Evolutionary conservation across 495 filamentous ascomycete species (phyloP).

Genomic region (Penicillium maclennaniae): DNA sequence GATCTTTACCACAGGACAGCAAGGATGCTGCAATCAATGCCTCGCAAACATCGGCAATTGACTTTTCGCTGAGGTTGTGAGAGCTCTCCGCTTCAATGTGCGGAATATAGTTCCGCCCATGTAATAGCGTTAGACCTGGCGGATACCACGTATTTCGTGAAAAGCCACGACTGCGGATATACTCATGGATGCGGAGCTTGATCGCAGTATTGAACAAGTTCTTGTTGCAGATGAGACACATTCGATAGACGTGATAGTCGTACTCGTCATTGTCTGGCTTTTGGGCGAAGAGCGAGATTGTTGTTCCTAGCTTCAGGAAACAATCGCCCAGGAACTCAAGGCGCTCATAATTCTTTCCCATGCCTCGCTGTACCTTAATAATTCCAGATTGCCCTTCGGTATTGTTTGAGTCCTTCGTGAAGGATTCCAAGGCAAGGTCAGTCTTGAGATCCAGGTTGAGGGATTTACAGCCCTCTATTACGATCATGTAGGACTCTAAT

Average conservation of each 20-base stretch:
- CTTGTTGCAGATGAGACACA: slow-evolving; percentile 88
- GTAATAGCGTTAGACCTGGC: slow-evolving; percentile 60
- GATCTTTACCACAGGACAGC: slow-evolving; percentile 53
- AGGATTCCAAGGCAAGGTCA: slow-evolving; percentile 75
- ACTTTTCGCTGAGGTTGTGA: slow-evolving; percentile 80
- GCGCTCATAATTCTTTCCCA: slow-evolving; percentile 96
- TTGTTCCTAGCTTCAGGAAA: slow-evolving; percentile 94
- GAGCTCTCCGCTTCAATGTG: slow-evolving; percentile 47
- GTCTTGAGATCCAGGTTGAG: slow-evolving; percentile 58
- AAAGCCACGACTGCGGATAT: slow-evolving; percentile 78
- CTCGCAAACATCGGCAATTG: slow-evolving; percentile 95
- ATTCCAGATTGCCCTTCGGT: slow-evolving; percentile 71
- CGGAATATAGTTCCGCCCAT: slow-evolving; percentile 57
- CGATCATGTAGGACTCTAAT: slow-evolving; percentile 77
- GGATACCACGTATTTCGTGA: slow-evolving; percentile 77
- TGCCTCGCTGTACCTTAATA: slow-evolving; percentile 72
- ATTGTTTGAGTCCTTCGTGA: slow-evolving; percentile 95
- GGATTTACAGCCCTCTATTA: slow-evolving; percentile 64
- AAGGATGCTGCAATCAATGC: slow-evolving; percentile 89
- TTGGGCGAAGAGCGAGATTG: slow-evolving; percentile 73
- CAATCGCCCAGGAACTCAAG: slow-evolving; percentile 92
- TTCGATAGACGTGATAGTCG: slow-evolving; percentile 84
- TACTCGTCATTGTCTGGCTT: slow-evolving; percentile 79
- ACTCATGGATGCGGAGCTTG: slow-evolving; percentile 62
- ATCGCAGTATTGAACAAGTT: slow-evolving; percentile 77